Evolutionary conservation across 176 grass and related monocot species (phyloP).

Genomic region (Dendrocalamus sinicus): DNA sequence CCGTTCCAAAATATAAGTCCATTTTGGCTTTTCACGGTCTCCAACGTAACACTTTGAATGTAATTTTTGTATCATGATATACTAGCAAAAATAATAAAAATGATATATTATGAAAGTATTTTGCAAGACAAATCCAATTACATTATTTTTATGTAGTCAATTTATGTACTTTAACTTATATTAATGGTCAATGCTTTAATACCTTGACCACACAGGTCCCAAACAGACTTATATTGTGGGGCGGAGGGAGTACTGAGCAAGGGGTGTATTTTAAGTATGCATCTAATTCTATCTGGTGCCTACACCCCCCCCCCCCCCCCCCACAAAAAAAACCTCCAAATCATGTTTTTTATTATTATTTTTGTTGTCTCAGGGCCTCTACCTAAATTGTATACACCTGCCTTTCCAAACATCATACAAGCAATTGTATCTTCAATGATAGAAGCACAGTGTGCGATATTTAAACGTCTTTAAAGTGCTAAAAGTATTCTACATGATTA

Average conservation of each 20-base stretch:
- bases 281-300: background rate
- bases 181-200: too few species aligned
- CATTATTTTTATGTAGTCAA: too few species aligned
- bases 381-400: background rate
- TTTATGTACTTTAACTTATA: too few species aligned
- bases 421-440: constrained; percentile 4
- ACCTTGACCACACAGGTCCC: too few species aligned
- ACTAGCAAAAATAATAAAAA: background rate
- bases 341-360: too few species aligned
- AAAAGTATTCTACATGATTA: background rate
- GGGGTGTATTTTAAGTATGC: too few species aligned
- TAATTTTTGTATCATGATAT: background rate
- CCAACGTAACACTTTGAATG: too few species aligned
- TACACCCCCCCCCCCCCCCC: background rate
- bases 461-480: constrained; percentile 29
- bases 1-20: background rate
- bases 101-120: background rate
- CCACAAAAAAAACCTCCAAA: too few species aligned
- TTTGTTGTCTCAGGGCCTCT: too few species aligned
- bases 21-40: too few species aligned
- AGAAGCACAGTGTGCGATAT: background rate
- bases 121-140: background rate
- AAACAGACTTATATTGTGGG: too few species aligned
- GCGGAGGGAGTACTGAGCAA: too few species aligned
- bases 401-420: constrained; percentile 14